Conservation (phyloP, 2,329 filamentous ascomycete species). For the Pestalotiopsis sp. region DNA sequence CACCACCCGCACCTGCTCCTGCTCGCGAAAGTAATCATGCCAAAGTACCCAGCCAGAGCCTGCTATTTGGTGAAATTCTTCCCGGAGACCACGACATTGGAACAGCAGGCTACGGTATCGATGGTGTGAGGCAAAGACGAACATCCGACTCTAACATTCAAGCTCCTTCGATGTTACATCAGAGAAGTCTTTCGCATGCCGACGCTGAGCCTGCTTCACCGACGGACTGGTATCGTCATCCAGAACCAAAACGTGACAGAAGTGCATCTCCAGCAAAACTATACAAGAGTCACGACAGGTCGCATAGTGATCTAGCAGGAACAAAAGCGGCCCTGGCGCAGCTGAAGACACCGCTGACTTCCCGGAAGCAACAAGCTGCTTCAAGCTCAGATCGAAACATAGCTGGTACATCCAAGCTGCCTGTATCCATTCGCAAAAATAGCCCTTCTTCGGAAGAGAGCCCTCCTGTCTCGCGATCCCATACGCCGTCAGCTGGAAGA, state of each 20-base stretch:
- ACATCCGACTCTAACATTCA: conserved; percentile 73
- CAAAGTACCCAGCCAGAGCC: conserved; percentile 40
- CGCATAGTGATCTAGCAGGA: conserved; percentile 63
- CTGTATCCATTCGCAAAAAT: conserved; percentile 48
- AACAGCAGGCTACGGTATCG: conserved; percentile 64
- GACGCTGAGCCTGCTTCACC: conserved; percentile 65
- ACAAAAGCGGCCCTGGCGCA: conserved; percentile 32
- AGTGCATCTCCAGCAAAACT: conserved; percentile 28
- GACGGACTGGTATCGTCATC: conserved; percentile 47
- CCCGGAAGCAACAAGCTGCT: conserved; percentile 33
- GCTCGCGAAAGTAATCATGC: conserved; percentile 32
- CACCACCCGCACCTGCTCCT: conserved; percentile 33
- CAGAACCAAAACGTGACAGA: conserved; percentile 21
- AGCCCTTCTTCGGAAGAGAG: conserved; percentile 50
- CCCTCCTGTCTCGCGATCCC: conserved; percentile 56
- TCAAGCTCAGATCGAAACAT: conserved; percentile 33
- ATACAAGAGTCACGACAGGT: conserved; percentile 49
- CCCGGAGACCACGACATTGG: conserved; percentile 57
- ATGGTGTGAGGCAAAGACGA: conserved; percentile 55
- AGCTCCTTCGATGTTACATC: conserved; percentile 48
- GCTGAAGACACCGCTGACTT: conserved; percentile 32
- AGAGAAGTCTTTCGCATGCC: conserved; percentile 58
- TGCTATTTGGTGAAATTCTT: conserved; percentile 76
- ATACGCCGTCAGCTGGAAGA: conserved; percentile 53
- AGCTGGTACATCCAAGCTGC: conserved; percentile 43